A percentile compares a stretch with the other conserved stretches of the same genome.
These are phyloP conservation scores for Lipomyces japonicus DNA, from an alignment of 805 yeast genomes.

Conservation along the genomic window DNA sequence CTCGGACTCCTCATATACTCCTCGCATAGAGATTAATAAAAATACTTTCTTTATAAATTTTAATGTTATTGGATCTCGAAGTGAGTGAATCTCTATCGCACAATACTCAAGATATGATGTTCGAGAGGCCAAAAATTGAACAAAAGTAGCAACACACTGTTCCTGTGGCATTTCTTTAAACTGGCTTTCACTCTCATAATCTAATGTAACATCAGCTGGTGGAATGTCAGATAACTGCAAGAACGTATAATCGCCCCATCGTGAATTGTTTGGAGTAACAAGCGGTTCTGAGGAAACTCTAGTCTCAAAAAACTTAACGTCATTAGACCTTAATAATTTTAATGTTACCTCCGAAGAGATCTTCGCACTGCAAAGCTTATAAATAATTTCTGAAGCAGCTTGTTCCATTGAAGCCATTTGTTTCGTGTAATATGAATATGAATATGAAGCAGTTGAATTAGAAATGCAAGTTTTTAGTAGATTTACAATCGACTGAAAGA, in stretches of 20 bases:
- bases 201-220: not conserved
- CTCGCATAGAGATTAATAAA: conserved; percentile 7
- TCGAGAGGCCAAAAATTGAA: conserved; percentile 22
- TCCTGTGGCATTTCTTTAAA: not conserved
- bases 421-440: not conserved
- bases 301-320: conserved; percentile 15
- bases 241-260: conserved; percentile 14
- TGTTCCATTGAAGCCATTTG: conserved; percentile 44
- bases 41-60: conserved; percentile 13
- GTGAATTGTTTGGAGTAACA: conserved; percentile 5
- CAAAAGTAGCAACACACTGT: conserved; percentile 6
- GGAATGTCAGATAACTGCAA: not conserved
- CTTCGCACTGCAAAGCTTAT: conserved; percentile 57
- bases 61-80: conserved; percentile 35
- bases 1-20: not conserved
- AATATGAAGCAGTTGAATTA: not conserved
- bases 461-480: conserved; percentile 40
- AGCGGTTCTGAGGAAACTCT: conserved; percentile 10
- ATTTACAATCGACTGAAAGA: conserved; percentile 52
- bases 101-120: conserved; percentile 20
- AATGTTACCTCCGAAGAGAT: conserved; percentile 52
- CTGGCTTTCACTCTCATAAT: not conserved
- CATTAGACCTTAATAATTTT: conserved; percentile 44
- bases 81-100: conserved; percentile 63
- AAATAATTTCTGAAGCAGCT: conserved; percentile 55